Conservation (phyloP, 441 rosid species). For the Francoa sonchifolia region DNA sequence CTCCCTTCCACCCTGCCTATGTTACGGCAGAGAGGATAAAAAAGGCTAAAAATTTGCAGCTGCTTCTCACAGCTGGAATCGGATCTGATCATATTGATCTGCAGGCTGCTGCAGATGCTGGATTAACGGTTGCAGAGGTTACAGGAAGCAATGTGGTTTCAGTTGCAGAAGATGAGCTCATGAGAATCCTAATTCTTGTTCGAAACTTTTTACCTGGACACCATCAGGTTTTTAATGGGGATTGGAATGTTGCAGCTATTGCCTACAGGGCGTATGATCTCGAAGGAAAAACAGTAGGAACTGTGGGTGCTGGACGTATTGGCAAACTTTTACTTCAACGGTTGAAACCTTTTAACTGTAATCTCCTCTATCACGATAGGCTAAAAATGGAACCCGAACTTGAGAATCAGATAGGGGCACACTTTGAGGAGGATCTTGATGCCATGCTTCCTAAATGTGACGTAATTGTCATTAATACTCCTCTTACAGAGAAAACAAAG, state of each 20-base stretch:
- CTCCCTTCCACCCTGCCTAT: slow-evolving; percentile 96
- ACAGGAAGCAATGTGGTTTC: slow-evolving; percentile 91
- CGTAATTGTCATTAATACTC: slow-evolving; percentile 63
- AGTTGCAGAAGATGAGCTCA: slow-evolving; percentile 89
- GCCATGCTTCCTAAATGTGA: slow-evolving; percentile 80
- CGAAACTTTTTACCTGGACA: slow-evolving; percentile 77
- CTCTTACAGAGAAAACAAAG: slow-evolving; percentile 82
- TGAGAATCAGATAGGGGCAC: slow-evolving; percentile 64
- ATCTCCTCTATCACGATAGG: slow-evolving; percentile 72
- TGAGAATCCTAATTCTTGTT: slow-evolving; percentile 81
- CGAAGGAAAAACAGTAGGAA: slow-evolving; percentile 87
- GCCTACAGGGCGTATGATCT: slow-evolving; percentile 82
- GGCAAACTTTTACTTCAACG: slow-evolving; percentile 81
- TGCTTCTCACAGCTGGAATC: slow-evolving; percentile 91
- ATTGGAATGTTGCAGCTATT: slow-evolving; percentile 83
- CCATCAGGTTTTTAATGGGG: slow-evolving; percentile 64
- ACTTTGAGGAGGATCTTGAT: slow-evolving; percentile 65
- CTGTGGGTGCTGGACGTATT: slow-evolving; percentile 82
- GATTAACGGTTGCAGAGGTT: slow-evolving; percentile 87
- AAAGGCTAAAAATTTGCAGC: slow-evolving; percentile 74
- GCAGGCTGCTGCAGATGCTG: slow-evolving; percentile 80
- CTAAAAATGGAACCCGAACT: slow-evolving; percentile 61
- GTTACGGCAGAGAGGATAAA: slow-evolving; percentile 81
- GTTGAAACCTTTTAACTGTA: slow-evolving; percentile 82
- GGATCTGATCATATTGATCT: slow-evolving; percentile 92